Evolutionary conservation across 78 protist genomes (phyloP), one percentile per base, ranked within the genome.

Genomic region (Dictyostelium purpureum): DNA sequence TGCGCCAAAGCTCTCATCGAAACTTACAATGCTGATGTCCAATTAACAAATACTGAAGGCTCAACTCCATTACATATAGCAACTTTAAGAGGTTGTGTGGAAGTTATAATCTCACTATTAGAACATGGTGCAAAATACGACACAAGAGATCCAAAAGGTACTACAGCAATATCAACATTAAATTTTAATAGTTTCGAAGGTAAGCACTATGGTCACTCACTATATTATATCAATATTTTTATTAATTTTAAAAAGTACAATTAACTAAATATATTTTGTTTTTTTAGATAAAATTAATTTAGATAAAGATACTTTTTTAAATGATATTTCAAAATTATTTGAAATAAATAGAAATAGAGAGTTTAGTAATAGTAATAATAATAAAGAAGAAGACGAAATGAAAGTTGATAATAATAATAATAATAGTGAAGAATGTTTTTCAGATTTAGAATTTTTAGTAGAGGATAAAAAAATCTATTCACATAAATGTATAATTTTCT

Each of bases 81-180:
- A 11, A n/a, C 76, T 0, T 37, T 35, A 10, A 73, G 33, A 42
- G 92, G 80, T 28, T 73, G n/a, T 11, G 52, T 47, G 14, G 35
- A 75, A 1, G 73, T 85, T 0, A 59, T 85, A 0, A 2, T 38
- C 10, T 26, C 65, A 19, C 65, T 85, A 2, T 24, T 85, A 0
- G 92, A 85, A 24, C 56, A 82, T 26, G 92, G 92, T 85, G 80
- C 92, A 1, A 73, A 74, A 59, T 10, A 14, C 2, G 82, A 85
- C n/a, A 56, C 33, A 21, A 51, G 92, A 42, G 92, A 85, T 59
- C 5, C 51, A 28, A 73, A 70, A 42, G 92, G 89, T 38, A 49
- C 65, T 43, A 67, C 77, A 21, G 40, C 78, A 51, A 67, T 80
- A 16, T 37, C 67, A 31, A 19, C 14, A 18, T 59, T 80, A 26